These are phyloP conservation scores for Picochlorum sp. DNA, from an alignment of 139 green algal genomes.

Conservation along the genomic window DNA sequence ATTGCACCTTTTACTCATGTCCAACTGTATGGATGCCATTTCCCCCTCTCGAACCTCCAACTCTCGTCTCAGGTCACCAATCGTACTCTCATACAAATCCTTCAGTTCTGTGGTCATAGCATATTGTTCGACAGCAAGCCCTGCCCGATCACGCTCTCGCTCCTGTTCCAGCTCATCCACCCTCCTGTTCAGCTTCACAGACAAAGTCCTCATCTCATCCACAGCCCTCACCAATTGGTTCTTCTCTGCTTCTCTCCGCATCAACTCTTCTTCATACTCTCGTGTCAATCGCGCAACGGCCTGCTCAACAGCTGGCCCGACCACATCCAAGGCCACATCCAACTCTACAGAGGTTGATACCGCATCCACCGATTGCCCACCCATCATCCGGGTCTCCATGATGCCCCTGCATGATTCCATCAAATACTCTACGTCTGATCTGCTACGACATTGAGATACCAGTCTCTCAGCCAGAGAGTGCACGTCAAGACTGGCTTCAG, in stretches of 20 bases:
- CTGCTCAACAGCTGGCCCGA: slow-evolving; percentile 62
- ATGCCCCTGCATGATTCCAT: no score
- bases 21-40: no score
- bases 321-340: slow-evolving; percentile 51
- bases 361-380: no score
- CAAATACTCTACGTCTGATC: no score
- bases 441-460: no score
- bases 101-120: not conserved
- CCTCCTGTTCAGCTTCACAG: not conserved
- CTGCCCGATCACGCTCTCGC: slow-evolving; percentile 1
- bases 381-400: no score
- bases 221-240: slow-evolving; percentile 30
- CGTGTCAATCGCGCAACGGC: slow-evolving; percentile 60
- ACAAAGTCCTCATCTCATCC: slow-evolving; percentile 12
- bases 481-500: no score
- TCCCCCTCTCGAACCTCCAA: no score
- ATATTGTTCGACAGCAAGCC: not conserved
- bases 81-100: not conserved
- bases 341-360: no score
- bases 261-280: slow-evolving; percentile 77
- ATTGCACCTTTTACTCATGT: no score
- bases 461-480: no score
- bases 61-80: no score
- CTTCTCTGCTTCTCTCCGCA: slow-evolving; percentile 69
- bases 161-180: slow-evolving; percentile 23